Evolutionary conservation across 176 grass and related monocot species (phyloP), one percentile per base, ranked within the genome.

Genomic region (Raddia guianensis): DNA sequence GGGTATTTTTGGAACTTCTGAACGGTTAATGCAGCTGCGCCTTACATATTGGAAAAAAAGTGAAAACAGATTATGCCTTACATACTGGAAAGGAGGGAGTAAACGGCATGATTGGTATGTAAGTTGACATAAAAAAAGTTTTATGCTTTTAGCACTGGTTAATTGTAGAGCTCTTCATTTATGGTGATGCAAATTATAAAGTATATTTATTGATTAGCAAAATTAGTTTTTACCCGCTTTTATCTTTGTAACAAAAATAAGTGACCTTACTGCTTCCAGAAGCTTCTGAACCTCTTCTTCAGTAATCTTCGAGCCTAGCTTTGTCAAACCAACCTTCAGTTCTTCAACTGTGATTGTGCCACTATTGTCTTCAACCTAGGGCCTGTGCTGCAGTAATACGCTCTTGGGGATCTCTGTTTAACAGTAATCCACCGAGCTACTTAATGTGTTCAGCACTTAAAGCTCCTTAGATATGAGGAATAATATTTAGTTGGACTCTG

Each of bases 341-440:
- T 97, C 91, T 72, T 93, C 82, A 53, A 91, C 76, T 13, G 82
- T 88, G 80, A 91, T 97, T 51, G 91, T 91, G 43, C 94, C 94
- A 62, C 94, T 97, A 34, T 65, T 87, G 78, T 93, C 94, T 37
- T 82, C 93, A 80, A 88, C 94, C 86, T 70, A 93, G 81, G 32
- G 94, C 94, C 82, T 93, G 76, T 1, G 9, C 62, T 47, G 88
- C 94, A 27, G 91, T 93, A 85, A 97, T 87, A 59, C 94, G 88
- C 67, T 45, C 85, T 18, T 27, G 51, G 27, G 88, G 84, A 58
- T 97, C 78, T 78, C 37, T 87, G 4, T 68, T 67, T 51, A 97
- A 68, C 91, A 97, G 87, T 79, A n/a, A n/a, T n/a, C n/a, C n/a
- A n/a, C n/a, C n/a, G n/a, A n/a, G n/a, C n/a, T n/a, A n/a, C n/a